phyloP scores from a whole-genome alignment of 2,329 filamentous ascomycete genomes.

The Fusarium sp. region DNA sequence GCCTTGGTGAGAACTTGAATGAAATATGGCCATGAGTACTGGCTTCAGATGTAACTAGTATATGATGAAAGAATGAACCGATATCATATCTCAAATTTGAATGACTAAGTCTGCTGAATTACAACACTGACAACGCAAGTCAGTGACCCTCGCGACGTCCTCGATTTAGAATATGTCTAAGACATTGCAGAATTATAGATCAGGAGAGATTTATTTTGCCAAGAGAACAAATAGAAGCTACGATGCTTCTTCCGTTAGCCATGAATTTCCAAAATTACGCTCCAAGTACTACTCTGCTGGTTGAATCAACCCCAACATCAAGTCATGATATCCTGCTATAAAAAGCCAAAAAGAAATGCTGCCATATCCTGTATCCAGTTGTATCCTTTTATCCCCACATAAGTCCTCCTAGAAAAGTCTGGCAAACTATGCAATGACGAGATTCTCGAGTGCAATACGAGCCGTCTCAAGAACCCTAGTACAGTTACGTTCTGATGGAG shows the following conservation, averaged over 20 bases:
- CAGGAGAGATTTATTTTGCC: neutral
- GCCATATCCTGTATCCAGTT: neutral
- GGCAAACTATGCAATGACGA: conserved; percentile 62
- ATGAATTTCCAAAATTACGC: neutral
- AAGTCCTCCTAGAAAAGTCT: neutral
- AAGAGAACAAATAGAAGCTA: neutral
- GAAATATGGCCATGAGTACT: conserved; percentile 4
- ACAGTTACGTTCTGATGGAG: conserved; percentile 58
- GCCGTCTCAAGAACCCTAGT: conserved; percentile 66
- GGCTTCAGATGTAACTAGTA: neutral
- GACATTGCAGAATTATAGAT: too few relatives aligned
- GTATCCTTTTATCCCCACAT: neutral
- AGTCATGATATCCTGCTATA: neutral
- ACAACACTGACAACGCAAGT: neutral
- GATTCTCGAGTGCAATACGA: conserved; percentile 63
- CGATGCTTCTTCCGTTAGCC: neutral
- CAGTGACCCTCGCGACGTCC: neutral
- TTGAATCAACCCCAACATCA: neutral
- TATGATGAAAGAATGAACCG: conserved; percentile 32
- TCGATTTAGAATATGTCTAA: neutral
- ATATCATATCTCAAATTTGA: neutral
- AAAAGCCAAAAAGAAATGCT: neutral
- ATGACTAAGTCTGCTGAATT: neutral
- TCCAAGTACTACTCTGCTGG: neutral
- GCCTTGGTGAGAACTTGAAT: conserved; percentile 16